A percentile compares a stretch with the other conserved stretches of the same genome.
Conservation (phyloP, 2,329 filamentous ascomycete genomes). For the Alternaria ventricosa region DNA sequence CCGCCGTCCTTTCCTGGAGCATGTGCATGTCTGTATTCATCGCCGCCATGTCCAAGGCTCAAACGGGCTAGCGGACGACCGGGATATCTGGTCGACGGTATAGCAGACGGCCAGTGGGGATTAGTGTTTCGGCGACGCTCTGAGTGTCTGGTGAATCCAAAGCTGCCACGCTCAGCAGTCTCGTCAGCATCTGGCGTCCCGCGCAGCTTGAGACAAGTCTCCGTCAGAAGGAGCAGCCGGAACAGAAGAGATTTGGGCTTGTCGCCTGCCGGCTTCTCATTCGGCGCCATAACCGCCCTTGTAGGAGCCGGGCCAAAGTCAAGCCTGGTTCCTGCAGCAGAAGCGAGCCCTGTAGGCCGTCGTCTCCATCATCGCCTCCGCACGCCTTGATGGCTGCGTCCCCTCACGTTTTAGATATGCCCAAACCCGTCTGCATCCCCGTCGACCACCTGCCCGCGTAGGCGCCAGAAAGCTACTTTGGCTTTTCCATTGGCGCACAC, state of each 20-base stretch:
- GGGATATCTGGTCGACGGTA: constrained; percentile 21
- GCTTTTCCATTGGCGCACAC: constrained; percentile 11
- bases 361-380: constrained; percentile 22
- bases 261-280: constrained; percentile 11
- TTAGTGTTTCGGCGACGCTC: constrained; percentile 12
- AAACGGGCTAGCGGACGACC: constrained; percentile 37
- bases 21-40: constrained; percentile 42
- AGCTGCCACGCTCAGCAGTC: constrained; percentile 25
- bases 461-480: constrained; percentile 3
- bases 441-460: constrained; percentile 1
- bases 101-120: constrained; percentile 14
- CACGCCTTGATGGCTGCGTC: constrained; percentile 6
- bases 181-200: constrained; percentile 17
- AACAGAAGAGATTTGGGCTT: constrained; percentile 8
- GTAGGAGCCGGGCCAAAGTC: constrained; percentile 10
- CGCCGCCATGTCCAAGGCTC: constrained; percentile 32
- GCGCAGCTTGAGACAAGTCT: constrained; percentile 18
- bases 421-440: constrained; percentile 4
- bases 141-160: constrained; percentile 8
- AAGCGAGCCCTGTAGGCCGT: constrained; percentile 15
- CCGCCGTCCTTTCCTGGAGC: constrained; percentile 27
- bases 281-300: constrained; percentile 23
- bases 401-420: constrained; percentile 14
- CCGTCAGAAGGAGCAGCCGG: constrained; percentile 14
- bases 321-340: constrained; percentile 25